phyloP scores from a whole-genome alignment of 2,329 filamentous ascomycete species.

The Aspergillus brasiliensis region DNA sequence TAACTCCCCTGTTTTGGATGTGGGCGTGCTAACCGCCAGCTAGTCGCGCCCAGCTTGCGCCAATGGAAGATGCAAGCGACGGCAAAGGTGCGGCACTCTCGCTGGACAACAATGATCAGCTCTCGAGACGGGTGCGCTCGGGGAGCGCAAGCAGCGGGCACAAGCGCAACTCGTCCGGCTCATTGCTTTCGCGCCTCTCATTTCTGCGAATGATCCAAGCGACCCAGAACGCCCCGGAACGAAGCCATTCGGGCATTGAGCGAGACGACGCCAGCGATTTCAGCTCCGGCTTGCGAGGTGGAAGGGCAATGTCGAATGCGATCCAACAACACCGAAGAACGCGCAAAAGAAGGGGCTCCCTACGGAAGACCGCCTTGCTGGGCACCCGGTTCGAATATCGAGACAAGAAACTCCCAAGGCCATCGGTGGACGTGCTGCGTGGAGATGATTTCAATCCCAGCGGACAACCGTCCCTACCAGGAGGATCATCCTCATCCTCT shows the following conservation, averaged over 20 bases:
- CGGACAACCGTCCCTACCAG: constrained; percentile 12
- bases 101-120: constrained; percentile 25
- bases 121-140: constrained; percentile 33
- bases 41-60: constrained; percentile 25
- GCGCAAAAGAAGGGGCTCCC: constrained; percentile 75
- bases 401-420: constrained; percentile 31
- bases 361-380: constrained; percentile 83
- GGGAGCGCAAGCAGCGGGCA: constrained; percentile 43
- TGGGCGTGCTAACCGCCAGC: constrained; percentile 24
- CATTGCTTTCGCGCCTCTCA: constrained; percentile 68
- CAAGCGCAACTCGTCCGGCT: constrained; percentile 62
- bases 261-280: constrained; percentile 30
- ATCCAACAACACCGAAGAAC: constrained; percentile 55
- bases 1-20: constrained; percentile 21
- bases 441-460: constrained; percentile 16
- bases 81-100: constrained; percentile 29
- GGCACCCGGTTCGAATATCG: constrained; percentile 54
- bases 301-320: constrained; percentile 53
- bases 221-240: constrained; percentile 38
- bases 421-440: constrained; percentile 16
- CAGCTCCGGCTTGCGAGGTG: constrained; percentile 40
- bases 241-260: constrained; percentile 29
- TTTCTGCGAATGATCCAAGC: constrained; percentile 61
- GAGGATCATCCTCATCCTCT: not conserved
- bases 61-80: constrained; percentile 41